Evolutionary conservation across 1,284 basidiomycete genomes (phyloP), one percentile per base, ranked within the genome.

Genomic region (Ustilago cynodontis): DNA sequence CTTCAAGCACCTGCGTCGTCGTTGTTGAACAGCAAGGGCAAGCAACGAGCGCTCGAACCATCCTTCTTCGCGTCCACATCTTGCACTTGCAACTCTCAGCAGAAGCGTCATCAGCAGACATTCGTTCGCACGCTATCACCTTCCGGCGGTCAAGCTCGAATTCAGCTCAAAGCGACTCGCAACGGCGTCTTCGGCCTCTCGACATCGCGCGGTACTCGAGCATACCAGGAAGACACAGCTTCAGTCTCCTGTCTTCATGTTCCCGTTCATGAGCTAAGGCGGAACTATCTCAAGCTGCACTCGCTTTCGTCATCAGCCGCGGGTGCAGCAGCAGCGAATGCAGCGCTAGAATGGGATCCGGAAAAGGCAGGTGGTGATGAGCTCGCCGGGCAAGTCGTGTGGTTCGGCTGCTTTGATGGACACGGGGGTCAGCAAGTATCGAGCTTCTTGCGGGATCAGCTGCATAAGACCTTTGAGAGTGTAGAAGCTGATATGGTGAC

Each of bases 351-450:
- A 31, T 79, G 77, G 82, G 65, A 77, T 31, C 77, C 78, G 18
- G 73, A 69, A 10, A 72, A 82, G 43, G 74, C 77, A 26, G 78
- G 76, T 14, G 81, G 73, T 7, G 71, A 80, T n/a, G 82, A 80
- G 41, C 37, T 85, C 8, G 84, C 78, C 3, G 78, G 75, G 0
- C 84, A 85, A 57, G 74, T 85, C n/a, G 78, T 77, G 24, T 85
- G 84, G 84, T 83, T 84, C 29, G 83, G 70, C n/a, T 79, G 78
- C 51, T 85, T 81, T 37, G 84, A 85, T 59, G 84, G 82, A 13
- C 83, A 85, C 35, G 84, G 84, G 24, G 82, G 84, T 6, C 73
- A 73, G 57, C 60, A 60, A 28, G 75, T 85, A 10, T 83, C 83
- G 18, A 64, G 64, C 26, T 82, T 82, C 43, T 65, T 85, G n/a